Percentiles rank a stretch among this genome's conserved stretches.
phyloP scores from a whole-genome alignment of 805 yeast genomes.

The Kockiozyma suomiensis region DNA sequence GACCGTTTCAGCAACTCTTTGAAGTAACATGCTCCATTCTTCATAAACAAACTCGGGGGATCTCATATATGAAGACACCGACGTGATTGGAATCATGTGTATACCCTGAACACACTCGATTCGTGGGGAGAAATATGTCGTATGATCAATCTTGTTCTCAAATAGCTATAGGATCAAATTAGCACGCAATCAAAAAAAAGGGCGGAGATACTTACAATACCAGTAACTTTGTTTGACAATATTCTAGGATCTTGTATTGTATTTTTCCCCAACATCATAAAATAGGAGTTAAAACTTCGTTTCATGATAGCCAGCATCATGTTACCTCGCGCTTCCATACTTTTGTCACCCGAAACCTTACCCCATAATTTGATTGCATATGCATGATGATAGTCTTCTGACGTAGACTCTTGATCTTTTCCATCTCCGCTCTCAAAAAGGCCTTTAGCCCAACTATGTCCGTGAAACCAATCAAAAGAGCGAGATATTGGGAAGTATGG shows the following conservation, averaged over 20 bases:
- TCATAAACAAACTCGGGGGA: conserved; percentile 52
- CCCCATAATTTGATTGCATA: conserved; percentile 77
- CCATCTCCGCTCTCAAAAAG: conserved; percentile 65
- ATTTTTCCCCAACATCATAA: conserved; percentile 54
- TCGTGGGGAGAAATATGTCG: conserved; percentile 68
- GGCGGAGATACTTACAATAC: conserved; percentile 46
- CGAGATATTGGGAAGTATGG: conserved; percentile 70
- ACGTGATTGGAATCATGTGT: conserved; percentile 75
- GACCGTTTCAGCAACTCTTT: conserved; percentile 46
- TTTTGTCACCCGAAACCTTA: conserved; percentile 52
- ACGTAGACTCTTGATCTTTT: conserved; percentile 68
- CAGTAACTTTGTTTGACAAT: conserved; percentile 62
- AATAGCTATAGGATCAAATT: conserved; percentile 43
- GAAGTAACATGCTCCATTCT: conserved; percentile 61
- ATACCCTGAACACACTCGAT: conserved; percentile 73
- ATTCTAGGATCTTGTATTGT: conserved; percentile 54
- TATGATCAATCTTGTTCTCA: conserved; percentile 72
- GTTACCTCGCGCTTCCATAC: conserved; percentile 58
- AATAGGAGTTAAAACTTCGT: conserved; percentile 58
- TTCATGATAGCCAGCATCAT: conserved; percentile 61
- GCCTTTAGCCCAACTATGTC: conserved; percentile 79
- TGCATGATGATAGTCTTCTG: conserved; percentile 71
- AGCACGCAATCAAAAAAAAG: neutral
- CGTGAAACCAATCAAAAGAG: conserved; percentile 70
- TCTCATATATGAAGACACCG: conserved; percentile 60